Base-by-base conservation (phyloP, 2,329 filamentous ascomycete genomes). In the Hypomyces perniciosus region DNA sequence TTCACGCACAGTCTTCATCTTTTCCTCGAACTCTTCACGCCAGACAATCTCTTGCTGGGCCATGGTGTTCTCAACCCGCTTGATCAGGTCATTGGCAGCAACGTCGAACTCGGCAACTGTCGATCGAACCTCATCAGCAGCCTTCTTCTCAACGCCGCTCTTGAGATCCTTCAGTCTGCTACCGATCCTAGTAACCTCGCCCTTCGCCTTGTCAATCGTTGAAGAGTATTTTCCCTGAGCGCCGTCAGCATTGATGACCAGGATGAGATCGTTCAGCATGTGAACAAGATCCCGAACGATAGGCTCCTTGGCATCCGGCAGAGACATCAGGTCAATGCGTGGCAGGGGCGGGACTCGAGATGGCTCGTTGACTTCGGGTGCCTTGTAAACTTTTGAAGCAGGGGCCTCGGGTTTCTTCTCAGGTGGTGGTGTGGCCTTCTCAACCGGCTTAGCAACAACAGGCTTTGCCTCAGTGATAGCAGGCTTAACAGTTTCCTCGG, bases 211-310 rank as follows among this genome's bases (percentile, higher is more conserved):
- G 59, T 79, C 75, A 52, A 99, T 84, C 1, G 90, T 85, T 3
- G 81, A 79, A 47, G 82, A 83, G 71, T 93, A 96, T 68, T 86
- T 90, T 59, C 79, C 79, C 56, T 85, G 81, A 51, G 88, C 82
- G 54, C 85, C 82, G 66, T 96, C 92, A 52, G 88, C 87, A 68
- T 96, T 96, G 66, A 96, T 85, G 43, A 95, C 89, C 7, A 88
- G 84, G 65, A 99, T 96, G 61, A 99, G 86, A 68, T 95, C 90
- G 72, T 99, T 99, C 61, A 99, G 79, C 72, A 96, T 92, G 73
- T 89, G 92, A 53, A 95, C 90, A 5, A 99, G 77, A 62, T 97
- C 90, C 70, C 96, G 90, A 26, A 97, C 88, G 34, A 96, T 80
- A 29, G 89, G 88, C 66, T 97, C 92, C 53, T 84, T 82, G 48